Evolutionary conservation across 805 yeast genomes (phyloP), one percentile per base, ranked within the genome.

Genomic region (Diddensiella transvaalensis): DNA sequence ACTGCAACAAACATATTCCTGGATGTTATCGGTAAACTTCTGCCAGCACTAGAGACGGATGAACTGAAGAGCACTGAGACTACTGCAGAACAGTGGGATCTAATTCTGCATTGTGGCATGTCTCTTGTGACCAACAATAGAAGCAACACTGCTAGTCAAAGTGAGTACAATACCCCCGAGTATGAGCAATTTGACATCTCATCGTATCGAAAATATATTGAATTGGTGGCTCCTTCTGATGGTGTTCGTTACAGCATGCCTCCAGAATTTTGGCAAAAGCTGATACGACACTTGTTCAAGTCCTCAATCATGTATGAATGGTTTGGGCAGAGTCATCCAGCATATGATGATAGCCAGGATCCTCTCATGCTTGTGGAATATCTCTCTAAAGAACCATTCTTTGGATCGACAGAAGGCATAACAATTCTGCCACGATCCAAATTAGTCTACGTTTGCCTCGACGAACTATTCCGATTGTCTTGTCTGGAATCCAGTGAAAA

Each of bases 351-450:
- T 8, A 17, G 10, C 22, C 17, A 21, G 13, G 43, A 47, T 6
- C 6, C 45, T 17, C 19, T 4, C 2, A 72, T 69, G 10, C 66
- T 76, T 8, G 57, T 82, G 2, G 61, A 73, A 2, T 48, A 60
- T 1, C 75, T 75, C 49, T 66, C 74, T 11, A 73, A 77, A 47
- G 75, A 73, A 6, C 72, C 73, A 5, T 68, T 75, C n/a, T 79
- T 75, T 56, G 93, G 93, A 0, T 73, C 86, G 0, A 83, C 91
- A 0, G 73, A 74, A 33, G 74, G 77, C 2, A 62, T 82, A 0
- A 57, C 56, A 1, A 58, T 70, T 8, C 62, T 73, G 19, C 64
- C 75, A 1, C 77, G 83, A 49, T 67, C 68, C 10, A 52, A 62
- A 3, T 72, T 85, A 32, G 75, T 89, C 13, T 65, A 76, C 40